These are phyloP conservation scores for Aureobasidium melanogenum DNA, from an alignment of 2,329 filamentous ascomycete species.

Conservation along the genomic window DNA sequence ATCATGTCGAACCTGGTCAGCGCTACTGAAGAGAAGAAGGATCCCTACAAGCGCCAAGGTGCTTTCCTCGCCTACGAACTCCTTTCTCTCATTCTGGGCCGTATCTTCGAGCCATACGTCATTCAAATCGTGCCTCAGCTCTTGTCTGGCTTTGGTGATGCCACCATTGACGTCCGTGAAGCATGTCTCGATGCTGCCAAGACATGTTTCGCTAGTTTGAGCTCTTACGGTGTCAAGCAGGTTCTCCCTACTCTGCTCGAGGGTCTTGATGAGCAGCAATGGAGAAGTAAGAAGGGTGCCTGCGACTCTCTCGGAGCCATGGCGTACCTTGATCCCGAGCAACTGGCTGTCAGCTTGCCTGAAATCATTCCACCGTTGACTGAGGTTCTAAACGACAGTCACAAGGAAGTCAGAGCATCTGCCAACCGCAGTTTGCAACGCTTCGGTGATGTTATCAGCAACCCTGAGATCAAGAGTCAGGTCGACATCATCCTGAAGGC, in stretches of 20 bases:
- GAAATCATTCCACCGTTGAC: slow-evolving; percentile 96
- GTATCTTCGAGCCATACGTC: slow-evolving; percentile 90
- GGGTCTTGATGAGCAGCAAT: slow-evolving; percentile 89
- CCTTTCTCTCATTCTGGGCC: slow-evolving; percentile 74
- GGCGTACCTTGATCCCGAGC: slow-evolving; percentile 95
- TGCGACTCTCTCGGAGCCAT: slow-evolving; percentile 95
- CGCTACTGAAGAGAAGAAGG: slow-evolving; percentile 92
- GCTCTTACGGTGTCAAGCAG: slow-evolving; percentile 91
- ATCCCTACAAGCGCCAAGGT: slow-evolving; percentile 77
- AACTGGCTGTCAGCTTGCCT: slow-evolving; percentile 82
- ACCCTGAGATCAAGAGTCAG: slow-evolving; percentile 90
- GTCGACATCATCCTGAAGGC: slow-evolving; percentile 91
- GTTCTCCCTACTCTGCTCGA: slow-evolving; percentile 86
- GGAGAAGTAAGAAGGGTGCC: slow-evolving; percentile 97
- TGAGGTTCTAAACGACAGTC: slow-evolving; percentile 88
- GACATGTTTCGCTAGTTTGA: slow-evolving; percentile 84
- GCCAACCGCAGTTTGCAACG: slow-evolving; percentile 95
- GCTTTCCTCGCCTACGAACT: slow-evolving; percentile 86
- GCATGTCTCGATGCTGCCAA: slow-evolving; percentile 89
- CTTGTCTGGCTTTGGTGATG: slow-evolving; percentile 80
- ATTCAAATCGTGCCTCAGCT: slow-evolving; percentile 92
- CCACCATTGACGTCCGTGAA: slow-evolving; percentile 80
- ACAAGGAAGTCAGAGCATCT: slow-evolving; percentile 88
- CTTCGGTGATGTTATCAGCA: slow-evolving; percentile 96
- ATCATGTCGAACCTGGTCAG: slow-evolving; percentile 73